These are phyloP conservation scores for Penicillium longicatenatum DNA, from an alignment of 495 filamentous ascomycete species.

Conservation along the genomic window DNA sequence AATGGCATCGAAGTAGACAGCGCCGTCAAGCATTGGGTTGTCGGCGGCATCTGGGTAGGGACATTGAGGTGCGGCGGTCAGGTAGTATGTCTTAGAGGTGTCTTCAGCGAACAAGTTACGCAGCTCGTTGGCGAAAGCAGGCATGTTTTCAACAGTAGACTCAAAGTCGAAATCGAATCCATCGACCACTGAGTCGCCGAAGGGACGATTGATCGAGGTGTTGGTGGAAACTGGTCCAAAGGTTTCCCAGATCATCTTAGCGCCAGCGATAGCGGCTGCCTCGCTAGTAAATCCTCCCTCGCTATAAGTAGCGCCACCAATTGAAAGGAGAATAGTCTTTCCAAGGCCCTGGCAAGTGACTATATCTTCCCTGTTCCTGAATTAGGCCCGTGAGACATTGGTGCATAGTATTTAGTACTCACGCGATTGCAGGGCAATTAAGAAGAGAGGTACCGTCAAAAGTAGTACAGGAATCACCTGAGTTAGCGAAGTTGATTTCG, in stretches of 20 bases:
- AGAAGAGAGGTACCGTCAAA: conserved; percentile 58
- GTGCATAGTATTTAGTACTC: conserved; percentile 10
- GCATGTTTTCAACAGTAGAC: conserved; percentile 49
- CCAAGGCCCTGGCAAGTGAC: conserved; percentile 61
- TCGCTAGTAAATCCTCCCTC: conserved; percentile 61
- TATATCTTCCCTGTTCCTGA: conserved; percentile 52
- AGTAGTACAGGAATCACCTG: conserved; percentile 56
- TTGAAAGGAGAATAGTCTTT: conserved; percentile 68
- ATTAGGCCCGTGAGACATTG: conserved; percentile 21
- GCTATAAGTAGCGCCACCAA: conserved; percentile 64
- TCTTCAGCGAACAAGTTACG: conserved; percentile 55
- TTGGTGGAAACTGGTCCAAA: conserved; percentile 52
- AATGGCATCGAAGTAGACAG: conserved; percentile 61
- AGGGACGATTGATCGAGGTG: conserved; percentile 52
- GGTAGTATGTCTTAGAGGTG: conserved; percentile 53
- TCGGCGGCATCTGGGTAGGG: conserved; percentile 64
- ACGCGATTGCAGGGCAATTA: conserved; percentile 65
- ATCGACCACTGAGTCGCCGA: conserved; percentile 65
- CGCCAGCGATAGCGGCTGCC: conserved; percentile 53
- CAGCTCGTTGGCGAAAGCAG: conserved; percentile 56
- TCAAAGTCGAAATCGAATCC: conserved; percentile 77
- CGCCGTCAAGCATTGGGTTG: conserved; percentile 54
- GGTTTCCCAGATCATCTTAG: conserved; percentile 64
- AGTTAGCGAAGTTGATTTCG: conserved; percentile 62
- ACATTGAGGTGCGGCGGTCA: conserved; percentile 71